These are phyloP conservation scores for Phoenix roebelenii DNA, from an alignment of 176 grass and related monocot species.

Conservation along the genomic window DNA sequence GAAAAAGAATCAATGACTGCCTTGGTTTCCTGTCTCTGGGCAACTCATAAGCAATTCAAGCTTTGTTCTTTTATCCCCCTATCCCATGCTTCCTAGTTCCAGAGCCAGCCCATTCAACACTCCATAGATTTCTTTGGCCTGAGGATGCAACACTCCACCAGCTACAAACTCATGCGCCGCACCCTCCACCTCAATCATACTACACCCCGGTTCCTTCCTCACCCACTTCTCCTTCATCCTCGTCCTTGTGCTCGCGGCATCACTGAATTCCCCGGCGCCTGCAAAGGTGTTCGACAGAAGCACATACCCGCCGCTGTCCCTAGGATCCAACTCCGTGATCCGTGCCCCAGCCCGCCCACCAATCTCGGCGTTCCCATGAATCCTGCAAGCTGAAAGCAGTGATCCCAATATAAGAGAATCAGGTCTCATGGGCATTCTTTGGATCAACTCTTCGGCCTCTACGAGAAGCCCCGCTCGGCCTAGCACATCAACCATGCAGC, in stretches of 20 bases:
- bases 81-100: too few relatives aligned
- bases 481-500: slow-evolving; percentile 56
- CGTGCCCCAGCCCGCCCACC: slow-evolving; percentile 28
- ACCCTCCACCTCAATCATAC: slow-evolving; percentile 74
- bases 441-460: slow-evolving; percentile 50
- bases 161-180: slow-evolving; percentile 56
- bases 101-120: too few relatives aligned
- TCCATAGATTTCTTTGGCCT: too few relatives aligned
- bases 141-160: slow-evolving; percentile 11
- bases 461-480: slow-evolving; percentile 35
- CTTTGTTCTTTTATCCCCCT: too few relatives aligned
- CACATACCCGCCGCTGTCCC: slow-evolving; percentile 44
- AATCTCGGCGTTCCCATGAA: slow-evolving; percentile 30
- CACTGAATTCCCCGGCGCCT: slow-evolving; percentile 9
- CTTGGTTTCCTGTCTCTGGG: too few relatives aligned
- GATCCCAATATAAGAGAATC: slow-evolving; percentile 60
- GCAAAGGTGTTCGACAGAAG: slow-evolving; percentile 34
- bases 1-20: too few relatives aligned
- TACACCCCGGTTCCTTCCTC: slow-evolving; percentile 54
- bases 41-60: too few relatives aligned
- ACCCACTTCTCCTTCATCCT: slow-evolving; percentile 49
- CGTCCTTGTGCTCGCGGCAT: slow-evolving; percentile 16
- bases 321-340: slow-evolving; percentile 33
- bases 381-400: slow-evolving; percentile 52
- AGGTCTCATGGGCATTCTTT: slow-evolving; percentile 50